phyloP scores from a whole-genome alignment of 176 grass and related monocot genomes.

The Oryza nivara region DNA sequence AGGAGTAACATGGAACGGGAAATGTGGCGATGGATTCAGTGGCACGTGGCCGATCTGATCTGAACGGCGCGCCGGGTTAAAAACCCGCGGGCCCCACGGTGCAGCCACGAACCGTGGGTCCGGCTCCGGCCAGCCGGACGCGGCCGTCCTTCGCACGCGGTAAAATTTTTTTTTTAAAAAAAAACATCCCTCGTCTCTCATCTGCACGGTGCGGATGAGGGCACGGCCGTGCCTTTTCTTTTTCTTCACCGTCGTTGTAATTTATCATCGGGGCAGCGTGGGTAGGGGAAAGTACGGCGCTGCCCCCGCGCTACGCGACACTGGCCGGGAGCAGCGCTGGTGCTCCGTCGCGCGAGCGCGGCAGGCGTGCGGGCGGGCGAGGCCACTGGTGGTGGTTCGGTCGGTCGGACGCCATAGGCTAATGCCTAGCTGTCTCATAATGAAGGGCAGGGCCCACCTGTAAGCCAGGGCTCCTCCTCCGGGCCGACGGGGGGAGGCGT shows the following conservation, averaged over 20 bases:
- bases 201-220: background rate
- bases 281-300: conserved; percentile 11
- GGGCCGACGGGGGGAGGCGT: background rate
- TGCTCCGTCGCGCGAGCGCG: conserved; percentile 8
- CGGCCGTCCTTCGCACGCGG: conserved; percentile 6
- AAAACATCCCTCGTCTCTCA: background rate
- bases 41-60: conserved; percentile 56
- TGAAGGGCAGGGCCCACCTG: background rate
- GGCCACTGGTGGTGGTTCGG: background rate
- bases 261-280: background rate
- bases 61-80: conserved; percentile 38
- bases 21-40: conserved; percentile 45
- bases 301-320: conserved; percentile 46
- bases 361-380: background rate
- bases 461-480: background rate
- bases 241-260: conserved; percentile 36
- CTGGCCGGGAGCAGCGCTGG: background rate
- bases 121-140: background rate
- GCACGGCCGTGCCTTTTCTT: background rate
- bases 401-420: background rate
- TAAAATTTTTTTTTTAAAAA: background rate
- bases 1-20: conserved; percentile 53
- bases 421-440: conserved; percentile 16
- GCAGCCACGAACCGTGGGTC: conserved; percentile 1
- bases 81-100: background rate